Conservation (phyloP, 2,329 filamentous ascomycete genomes). For the Gliomastix tumulicola region DNA sequence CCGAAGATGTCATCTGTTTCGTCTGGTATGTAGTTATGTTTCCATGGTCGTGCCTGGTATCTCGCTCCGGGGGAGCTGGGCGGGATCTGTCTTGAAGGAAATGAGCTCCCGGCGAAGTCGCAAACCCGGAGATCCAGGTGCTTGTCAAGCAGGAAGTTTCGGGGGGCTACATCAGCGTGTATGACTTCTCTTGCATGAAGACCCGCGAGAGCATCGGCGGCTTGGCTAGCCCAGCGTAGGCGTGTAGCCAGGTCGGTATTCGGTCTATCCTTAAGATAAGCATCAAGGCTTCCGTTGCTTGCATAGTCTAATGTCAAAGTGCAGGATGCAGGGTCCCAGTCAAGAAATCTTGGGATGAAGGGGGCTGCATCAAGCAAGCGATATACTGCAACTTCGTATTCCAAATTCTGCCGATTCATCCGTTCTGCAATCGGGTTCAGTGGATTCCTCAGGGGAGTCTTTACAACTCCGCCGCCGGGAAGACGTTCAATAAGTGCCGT, state of each 20-base stretch:
- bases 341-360: slow-evolving; percentile 8
- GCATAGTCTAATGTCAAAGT: slow-evolving; percentile 7
- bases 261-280: slow-evolving; percentile 3
- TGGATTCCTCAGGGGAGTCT: too few relatives aligned
- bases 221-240: slow-evolving; percentile 20
- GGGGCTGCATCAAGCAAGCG: too few relatives aligned
- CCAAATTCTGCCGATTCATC: too few relatives aligned
- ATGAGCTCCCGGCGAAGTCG: slow-evolving; percentile 27
- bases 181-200: slow-evolving; percentile 27
- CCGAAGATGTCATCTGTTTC: too few relatives aligned
- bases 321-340: slow-evolving; percentile 7
- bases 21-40: too few relatives aligned
- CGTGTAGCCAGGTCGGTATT: slow-evolving; percentile 9
- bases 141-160: slow-evolving; percentile 28
- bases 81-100: too few relatives aligned
- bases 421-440: too few relatives aligned
- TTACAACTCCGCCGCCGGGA: too few relatives aligned
- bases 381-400: too few relatives aligned
- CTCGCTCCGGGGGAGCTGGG: too few relatives aligned
- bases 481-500: too few relatives aligned
- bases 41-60: too few relatives aligned
- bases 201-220: slow-evolving; percentile 21
- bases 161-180: slow-evolving; percentile 29
- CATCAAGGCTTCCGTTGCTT: slow-evolving; percentile 8
- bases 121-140: slow-evolving; percentile 24